Evolutionary conservation across 2,329 filamentous ascomycete species (phyloP), one percentile per base, ranked within the genome.

Genomic region (Cladophialophora exuberans): DNA sequence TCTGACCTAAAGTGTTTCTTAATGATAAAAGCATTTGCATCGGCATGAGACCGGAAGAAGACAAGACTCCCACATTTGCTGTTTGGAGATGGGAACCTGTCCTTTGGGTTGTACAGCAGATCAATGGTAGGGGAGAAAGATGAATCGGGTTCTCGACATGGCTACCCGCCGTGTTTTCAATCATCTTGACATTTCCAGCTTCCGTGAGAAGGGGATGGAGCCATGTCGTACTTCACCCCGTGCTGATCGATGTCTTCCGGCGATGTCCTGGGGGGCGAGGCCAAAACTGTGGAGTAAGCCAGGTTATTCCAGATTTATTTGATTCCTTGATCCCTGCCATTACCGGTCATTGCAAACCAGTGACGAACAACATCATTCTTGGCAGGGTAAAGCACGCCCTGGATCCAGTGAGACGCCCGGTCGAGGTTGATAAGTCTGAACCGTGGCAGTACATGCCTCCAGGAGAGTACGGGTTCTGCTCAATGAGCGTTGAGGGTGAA

Each of bases 81-180:
- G 31, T 18, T 13, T 18, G 6, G 15, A 28, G 22, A 23, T 13
- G 22, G 39, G n/a, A 31, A 41, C 15, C 46, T 49, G 18, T 26
- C 25, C n/a, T 25, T 31, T 13, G 18, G 3, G 15, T 49, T 38
- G 22, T 13, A 49, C 46, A 31, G 46, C 46, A 49, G 45, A 39
- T 28, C 2, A 28, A 23, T n/a, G 15, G 13, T 28, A 23, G 31
- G 22, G 15, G 9, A 9, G 11, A 13, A 35, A n/a, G 17, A 25
- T 13, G 26, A 38, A 25, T 9, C 25, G 17, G 22, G 22, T 15
- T 6, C 42, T 30, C 42, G 6, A 2, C 20, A 17, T 20, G 15
- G 22, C 33, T 13, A 23, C 15, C 17, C 23, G 23, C 18, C 20
- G 46, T 31, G 25, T 39, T 18, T 17, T 18, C 15, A 22, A 26